These are phyloP conservation scores for Sphagnum fallax DNA, from an alignment of 228 moss, liverwort and hornwort species.

Conservation along the genomic window DNA sequence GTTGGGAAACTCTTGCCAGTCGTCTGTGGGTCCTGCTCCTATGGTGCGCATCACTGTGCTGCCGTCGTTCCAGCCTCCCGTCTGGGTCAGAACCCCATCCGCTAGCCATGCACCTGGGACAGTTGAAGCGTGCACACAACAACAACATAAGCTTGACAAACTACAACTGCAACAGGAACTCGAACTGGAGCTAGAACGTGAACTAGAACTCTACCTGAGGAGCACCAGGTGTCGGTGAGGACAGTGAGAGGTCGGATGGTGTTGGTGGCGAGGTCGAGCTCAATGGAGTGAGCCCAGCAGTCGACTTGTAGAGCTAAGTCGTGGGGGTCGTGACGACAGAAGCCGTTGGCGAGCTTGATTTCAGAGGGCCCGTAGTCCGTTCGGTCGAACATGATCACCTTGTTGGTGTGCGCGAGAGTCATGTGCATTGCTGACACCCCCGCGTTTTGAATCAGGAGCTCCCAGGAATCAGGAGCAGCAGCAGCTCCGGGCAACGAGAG, in stretches of 20 bases:
- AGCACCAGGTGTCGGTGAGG: conserved; percentile 30
- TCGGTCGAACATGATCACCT: conserved; percentile 20
- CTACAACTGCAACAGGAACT: too few relatives aligned
- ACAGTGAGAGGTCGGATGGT: conserved; percentile 16
- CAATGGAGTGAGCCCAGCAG: conserved; percentile 33
- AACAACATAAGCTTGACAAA: too few relatives aligned
- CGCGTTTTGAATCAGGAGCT: background rate
- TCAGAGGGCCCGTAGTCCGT: conserved; percentile 25
- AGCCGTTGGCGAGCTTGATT: conserved; percentile 10
- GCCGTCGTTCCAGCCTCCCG: conserved; percentile 48
- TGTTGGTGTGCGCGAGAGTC: conserved; percentile 11
- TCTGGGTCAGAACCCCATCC: conserved; percentile 25
- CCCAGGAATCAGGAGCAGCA: conserved; percentile 11
- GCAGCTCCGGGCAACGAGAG: background rate
- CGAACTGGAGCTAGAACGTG: too few relatives aligned
- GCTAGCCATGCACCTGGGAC: conserved; percentile 4
- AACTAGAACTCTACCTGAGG: conserved; percentile 10
- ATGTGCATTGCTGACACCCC: conserved; percentile 30
- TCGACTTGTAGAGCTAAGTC: conserved; percentile 15
- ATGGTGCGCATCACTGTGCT: conserved; percentile 28
- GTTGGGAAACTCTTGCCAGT: conserved; percentile 34
- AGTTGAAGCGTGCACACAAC: too few relatives aligned
- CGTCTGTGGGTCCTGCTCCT: conserved; percentile 17
- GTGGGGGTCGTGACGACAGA: conserved; percentile 22
- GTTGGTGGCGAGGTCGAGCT: conserved; percentile 7